phyloP scores from a whole-genome alignment of 2,329 filamentous ascomycete genomes.

The Aspergillus caelatus region DNA sequence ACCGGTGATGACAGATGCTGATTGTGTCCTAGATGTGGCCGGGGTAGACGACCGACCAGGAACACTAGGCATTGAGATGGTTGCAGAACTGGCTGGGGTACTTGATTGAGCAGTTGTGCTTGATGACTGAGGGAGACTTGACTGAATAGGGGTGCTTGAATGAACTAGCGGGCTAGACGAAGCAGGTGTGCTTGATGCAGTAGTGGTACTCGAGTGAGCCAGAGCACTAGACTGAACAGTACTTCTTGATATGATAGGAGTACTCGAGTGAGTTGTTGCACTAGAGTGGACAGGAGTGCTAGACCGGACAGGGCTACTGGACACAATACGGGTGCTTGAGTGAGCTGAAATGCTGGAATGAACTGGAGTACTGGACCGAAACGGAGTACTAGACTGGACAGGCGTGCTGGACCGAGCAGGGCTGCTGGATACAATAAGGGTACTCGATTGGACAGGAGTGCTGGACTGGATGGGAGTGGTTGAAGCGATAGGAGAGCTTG shows the following conservation, averaged over 20 bases:
- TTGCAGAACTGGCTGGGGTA: not conserved
- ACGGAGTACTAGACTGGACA: not conserved
- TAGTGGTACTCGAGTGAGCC: conserved; percentile 5
- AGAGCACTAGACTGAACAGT: conserved; percentile 1
- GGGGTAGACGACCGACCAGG: not conserved
- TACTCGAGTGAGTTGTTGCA: not conserved
- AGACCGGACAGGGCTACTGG: not conserved
- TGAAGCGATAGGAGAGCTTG: conserved; percentile 12
- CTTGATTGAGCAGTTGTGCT: conserved; percentile 7
- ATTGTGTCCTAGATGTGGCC: not conserved
- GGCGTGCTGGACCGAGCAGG: conserved; percentile 15
- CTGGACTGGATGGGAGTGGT: not conserved
- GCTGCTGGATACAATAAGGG: conserved; percentile 11
- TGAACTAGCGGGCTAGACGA: no score
- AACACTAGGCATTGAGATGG: not conserved
- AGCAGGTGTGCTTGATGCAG: no score
- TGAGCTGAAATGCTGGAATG: conserved; percentile 11
- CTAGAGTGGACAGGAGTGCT: conserved; percentile 13
- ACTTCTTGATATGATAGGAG: not conserved
- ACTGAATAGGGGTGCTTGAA: conserved; percentile 10
- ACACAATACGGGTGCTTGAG: conserved; percentile 13
- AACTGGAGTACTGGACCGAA: conserved; percentile 11
- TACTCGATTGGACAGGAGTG: conserved; percentile 11
- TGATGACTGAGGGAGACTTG: conserved; percentile 8
- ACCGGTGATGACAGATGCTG: not conserved